These are phyloP conservation scores for Solanum hybrid DNA, from an alignment of 305 asterid species.

Conservation along the genomic window DNA sequence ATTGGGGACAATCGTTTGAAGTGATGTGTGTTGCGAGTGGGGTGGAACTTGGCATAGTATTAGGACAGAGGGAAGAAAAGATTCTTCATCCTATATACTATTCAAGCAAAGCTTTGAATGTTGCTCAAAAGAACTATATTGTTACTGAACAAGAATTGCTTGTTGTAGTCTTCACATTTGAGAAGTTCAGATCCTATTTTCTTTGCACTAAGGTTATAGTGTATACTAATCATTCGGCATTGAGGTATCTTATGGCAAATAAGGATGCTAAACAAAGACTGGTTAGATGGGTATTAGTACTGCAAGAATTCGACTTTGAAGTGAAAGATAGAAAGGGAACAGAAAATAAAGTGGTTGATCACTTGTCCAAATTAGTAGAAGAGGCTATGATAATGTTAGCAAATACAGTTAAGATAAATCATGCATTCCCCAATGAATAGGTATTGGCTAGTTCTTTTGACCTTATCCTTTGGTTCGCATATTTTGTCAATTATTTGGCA, in stretches of 20 bases:
- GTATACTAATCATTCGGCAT: not conserved
- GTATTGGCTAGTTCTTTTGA: not conserved
- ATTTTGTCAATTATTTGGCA: not conserved
- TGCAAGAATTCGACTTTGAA: not conserved
- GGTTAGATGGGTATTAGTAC: not conserved
- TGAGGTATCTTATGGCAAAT: not conserved
- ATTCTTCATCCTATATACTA: not conserved
- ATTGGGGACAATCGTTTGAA: not conserved
- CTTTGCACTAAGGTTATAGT: not conserved
- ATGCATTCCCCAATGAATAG: not conserved
- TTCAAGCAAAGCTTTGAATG: not conserved
- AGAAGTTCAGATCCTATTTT: not conserved
- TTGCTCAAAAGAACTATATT: not conserved
- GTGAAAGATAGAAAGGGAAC: not conserved
- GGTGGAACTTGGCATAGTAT: not conserved
- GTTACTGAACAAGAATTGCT: not conserved
- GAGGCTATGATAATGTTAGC: not conserved
- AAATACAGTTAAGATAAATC: not conserved
- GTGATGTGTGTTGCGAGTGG: not conserved
- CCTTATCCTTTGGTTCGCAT: not conserved
- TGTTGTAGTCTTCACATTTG: too few species aligned
- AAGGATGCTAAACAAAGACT: not conserved
- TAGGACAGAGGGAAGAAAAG: not conserved
- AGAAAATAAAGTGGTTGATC: not conserved
- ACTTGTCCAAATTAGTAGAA: not conserved